Percentiles rank a stretch among this genome's conserved stretches.
Evolutionary conservation across 768 basidiomycete species (phyloP).

Genomic region (Epithele typhae): DNA sequence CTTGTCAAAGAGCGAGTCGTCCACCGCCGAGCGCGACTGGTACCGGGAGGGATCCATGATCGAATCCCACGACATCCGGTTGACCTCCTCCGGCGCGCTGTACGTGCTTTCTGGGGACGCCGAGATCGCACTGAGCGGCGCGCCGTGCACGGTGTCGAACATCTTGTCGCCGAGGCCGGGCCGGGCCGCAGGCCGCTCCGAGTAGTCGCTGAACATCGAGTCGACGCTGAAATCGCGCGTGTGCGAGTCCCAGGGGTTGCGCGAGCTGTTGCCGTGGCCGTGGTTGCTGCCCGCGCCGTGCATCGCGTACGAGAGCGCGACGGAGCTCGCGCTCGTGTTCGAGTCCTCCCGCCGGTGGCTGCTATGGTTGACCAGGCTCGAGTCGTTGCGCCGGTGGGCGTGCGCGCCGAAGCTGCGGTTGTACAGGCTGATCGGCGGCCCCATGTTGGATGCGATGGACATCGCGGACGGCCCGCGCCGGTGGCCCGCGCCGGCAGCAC

Average conservation of each 20-base stretch:
- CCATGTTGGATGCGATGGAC: slow-evolving; percentile 48
- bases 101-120: slow-evolving; percentile 56
- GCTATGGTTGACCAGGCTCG: slow-evolving; percentile 39
- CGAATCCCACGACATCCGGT: slow-evolving; percentile 55
- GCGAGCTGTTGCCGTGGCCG: slow-evolving; percentile 35
- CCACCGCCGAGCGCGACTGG: slow-evolving; percentile 21
- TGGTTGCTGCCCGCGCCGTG: slow-evolving; percentile 46
- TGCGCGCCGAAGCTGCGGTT: slow-evolving; percentile 54
- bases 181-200: slow-evolving; percentile 51
- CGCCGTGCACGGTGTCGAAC: slow-evolving; percentile 60
- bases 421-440: slow-evolving; percentile 67
- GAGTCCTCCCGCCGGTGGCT: slow-evolving; percentile 52
- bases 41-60: slow-evolving; percentile 50
- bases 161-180: slow-evolving; percentile 86
- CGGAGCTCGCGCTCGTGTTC: slow-evolving; percentile 50
- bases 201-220: slow-evolving; percentile 62
- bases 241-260: slow-evolving; percentile 58
- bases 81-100: slow-evolving; percentile 24
- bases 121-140: slow-evolving; percentile 58
- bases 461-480: slow-evolving; percentile 51
- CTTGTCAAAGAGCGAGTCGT: slow-evolving; percentile 44
- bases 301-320: slow-evolving; percentile 51
- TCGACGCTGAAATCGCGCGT: slow-evolving; percentile 56
- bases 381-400: slow-evolving; percentile 44
- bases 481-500: no score